phyloP scores from a whole-genome alignment of 208 protist genomes.

The Trypanosoma vivax region DNA sequence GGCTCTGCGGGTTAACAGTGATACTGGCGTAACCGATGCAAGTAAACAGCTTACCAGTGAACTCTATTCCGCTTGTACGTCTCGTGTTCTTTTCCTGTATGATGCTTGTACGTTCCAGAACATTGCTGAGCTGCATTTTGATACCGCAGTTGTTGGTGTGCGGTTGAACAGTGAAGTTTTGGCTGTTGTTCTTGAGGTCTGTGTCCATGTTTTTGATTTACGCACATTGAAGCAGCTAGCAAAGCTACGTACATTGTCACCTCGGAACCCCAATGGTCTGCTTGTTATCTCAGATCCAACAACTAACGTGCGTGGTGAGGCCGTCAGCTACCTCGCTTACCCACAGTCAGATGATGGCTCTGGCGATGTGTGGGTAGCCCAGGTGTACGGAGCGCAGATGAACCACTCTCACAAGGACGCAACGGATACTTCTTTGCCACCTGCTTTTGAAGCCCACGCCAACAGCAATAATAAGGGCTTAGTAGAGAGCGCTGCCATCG shows the following conservation, averaged over 20 bases:
- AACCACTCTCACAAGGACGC: no score
- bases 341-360: constrained; percentile 22
- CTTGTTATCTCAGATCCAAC: constrained; percentile 31
- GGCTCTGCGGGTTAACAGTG: background rate
- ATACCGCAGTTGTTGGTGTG: constrained; percentile 35
- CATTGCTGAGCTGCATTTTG: constrained; percentile 57
- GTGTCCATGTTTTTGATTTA: constrained; percentile 64
- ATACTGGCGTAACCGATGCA: background rate
- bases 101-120: constrained; percentile 24
- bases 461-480: background rate
- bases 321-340: constrained; percentile 24
- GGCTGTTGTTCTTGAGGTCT: constrained; percentile 32
- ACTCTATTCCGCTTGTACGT: constrained; percentile 2
- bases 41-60: background rate
- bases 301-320: constrained; percentile 12
- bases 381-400: constrained; percentile 10
- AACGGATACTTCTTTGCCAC: no score
- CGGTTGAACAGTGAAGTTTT: constrained; percentile 39
- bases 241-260: constrained; percentile 39
- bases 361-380: constrained; percentile 26
- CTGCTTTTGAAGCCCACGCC: background rate
- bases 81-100: constrained; percentile 33
- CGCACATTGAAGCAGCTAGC: constrained; percentile 41
- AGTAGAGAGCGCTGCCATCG: constrained; percentile 30
- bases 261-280: constrained; percentile 32